Conservation (phyloP, 2,329 filamentous ascomycete species). For the Emmonsia crescens region DNA sequence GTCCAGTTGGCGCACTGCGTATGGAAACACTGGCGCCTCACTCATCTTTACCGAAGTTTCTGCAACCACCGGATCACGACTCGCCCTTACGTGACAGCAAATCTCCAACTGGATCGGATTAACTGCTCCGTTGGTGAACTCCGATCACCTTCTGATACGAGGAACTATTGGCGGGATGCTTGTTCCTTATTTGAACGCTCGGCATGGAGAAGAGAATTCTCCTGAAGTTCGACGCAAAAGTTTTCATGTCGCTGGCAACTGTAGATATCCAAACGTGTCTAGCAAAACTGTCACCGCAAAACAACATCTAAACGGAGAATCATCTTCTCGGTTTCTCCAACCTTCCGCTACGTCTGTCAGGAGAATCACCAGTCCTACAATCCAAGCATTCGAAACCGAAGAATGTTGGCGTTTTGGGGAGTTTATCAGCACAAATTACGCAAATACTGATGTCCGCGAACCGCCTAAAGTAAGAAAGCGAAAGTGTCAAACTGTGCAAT, state of each 20-base stretch:
- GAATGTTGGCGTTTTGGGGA: conserved; percentile 1
- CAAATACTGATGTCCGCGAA: neutral
- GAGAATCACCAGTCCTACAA: neutral
- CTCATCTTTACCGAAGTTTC: neutral
- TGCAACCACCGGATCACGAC: neutral
- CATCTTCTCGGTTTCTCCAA: neutral
- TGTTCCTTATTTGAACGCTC: neutral
- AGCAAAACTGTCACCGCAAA: neutral
- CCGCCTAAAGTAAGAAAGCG: neutral
- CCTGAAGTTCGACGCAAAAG: neutral
- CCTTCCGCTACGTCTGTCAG: neutral
- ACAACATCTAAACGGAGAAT: neutral
- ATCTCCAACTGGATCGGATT: neutral
- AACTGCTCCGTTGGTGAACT: neutral
- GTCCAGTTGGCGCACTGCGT: neutral
- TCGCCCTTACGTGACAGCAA: neutral
- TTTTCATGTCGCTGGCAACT: neutral
- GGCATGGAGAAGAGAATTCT: neutral
- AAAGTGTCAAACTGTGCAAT: conserved; percentile 1
- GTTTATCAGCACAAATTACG: neutral
- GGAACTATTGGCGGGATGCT: neutral
- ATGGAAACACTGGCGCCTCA: neutral
- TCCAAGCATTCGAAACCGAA: neutral
- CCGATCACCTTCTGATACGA: neutral
- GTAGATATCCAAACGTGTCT: neutral